phyloP scores from a whole-genome alignment of 768 basidiomycete species.

The Neoboletus brunneissimus region DNA sequence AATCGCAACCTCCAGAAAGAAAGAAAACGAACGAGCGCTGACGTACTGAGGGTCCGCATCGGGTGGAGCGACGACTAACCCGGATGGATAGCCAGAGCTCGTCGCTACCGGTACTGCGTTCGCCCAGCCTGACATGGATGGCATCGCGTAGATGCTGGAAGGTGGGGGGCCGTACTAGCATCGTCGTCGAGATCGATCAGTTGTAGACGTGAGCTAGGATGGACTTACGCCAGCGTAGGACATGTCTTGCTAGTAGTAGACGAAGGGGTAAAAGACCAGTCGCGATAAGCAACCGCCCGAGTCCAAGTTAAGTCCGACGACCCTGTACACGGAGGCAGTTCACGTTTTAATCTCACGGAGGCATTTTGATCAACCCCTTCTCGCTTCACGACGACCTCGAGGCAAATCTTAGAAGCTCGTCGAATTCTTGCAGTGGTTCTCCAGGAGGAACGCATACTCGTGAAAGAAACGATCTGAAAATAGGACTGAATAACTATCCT shows the following conservation, averaged over 20 bases:
- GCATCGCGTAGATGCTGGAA: conserved; percentile 3
- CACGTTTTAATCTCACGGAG: background rate
- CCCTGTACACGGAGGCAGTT: background rate
- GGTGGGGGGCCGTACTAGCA: conserved; percentile 12
- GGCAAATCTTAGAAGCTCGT: background rate
- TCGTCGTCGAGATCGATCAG: background rate
- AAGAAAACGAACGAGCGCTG: background rate
- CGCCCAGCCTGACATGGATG: background rate
- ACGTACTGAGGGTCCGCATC: conserved; percentile 77
- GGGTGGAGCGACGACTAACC: conserved; percentile 25
- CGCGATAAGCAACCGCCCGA: conserved; percentile 9
- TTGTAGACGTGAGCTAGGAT: background rate
- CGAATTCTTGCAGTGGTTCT: background rate
- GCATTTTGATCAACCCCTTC: background rate
- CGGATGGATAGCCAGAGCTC: background rate
- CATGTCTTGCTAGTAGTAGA: conserved; percentile 9
- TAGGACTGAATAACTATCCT: conserved; percentile 24
- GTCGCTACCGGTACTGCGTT: background rate
- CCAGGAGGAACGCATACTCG: background rate
- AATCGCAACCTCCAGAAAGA: background rate
- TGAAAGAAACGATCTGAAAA: background rate
- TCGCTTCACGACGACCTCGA: background rate
- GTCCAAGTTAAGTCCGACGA: background rate
- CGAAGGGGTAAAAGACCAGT: background rate
- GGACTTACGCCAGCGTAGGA: conserved; percentile 20